phyloP scores from a whole-genome alignment of 306 rosid genomes.

The Vigna reflexopilosa region DNA sequence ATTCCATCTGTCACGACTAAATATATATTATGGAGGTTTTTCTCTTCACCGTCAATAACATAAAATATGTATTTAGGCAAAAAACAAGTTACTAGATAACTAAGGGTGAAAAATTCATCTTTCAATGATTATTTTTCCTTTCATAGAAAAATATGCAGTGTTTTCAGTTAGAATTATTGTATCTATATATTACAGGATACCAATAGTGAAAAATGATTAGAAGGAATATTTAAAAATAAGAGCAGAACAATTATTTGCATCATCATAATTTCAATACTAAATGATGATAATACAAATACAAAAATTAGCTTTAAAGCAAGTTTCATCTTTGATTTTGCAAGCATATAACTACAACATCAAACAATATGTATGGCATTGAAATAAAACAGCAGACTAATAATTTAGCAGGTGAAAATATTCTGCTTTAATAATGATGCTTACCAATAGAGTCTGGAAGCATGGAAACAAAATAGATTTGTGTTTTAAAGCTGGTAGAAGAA shows the following conservation, averaged over 20 bases:
- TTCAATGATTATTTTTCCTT: conserved; percentile 22
- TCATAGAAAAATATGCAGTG: conserved; percentile 9
- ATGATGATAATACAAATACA: conserved; percentile 2
- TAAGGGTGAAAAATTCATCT: conserved; percentile 24
- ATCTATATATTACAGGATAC: conserved; percentile 5
- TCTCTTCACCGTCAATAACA: conserved; percentile 28
- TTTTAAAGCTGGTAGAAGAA: conserved; percentile 86
- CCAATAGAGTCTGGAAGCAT: conserved; percentile 82
- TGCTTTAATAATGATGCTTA: conserved; percentile 58
- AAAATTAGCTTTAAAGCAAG: conserved; percentile 32
- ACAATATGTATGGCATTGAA: conserved; percentile 19
- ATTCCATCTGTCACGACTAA: conserved; percentile 19
- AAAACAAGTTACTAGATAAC: conserved; percentile 23
- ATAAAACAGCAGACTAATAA: conserved; percentile 22
- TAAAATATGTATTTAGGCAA: neutral
- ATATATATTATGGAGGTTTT: conserved; percentile 1
- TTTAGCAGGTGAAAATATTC: conserved; percentile 34
- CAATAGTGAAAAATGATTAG: conserved; percentile 20
- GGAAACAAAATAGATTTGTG: conserved; percentile 81
- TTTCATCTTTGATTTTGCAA: conserved; percentile 28
- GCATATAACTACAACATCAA: conserved; percentile 32
- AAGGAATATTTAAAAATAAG: conserved; percentile 3
- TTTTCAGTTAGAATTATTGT: conserved; percentile 21
- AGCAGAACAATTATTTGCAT: conserved; percentile 26
- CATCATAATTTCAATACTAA: conserved; percentile 14